Evolutionary conservation across 2,329 filamentous ascomycete species (phyloP).

Genomic region (Cryphonectria naterciae): DNA sequence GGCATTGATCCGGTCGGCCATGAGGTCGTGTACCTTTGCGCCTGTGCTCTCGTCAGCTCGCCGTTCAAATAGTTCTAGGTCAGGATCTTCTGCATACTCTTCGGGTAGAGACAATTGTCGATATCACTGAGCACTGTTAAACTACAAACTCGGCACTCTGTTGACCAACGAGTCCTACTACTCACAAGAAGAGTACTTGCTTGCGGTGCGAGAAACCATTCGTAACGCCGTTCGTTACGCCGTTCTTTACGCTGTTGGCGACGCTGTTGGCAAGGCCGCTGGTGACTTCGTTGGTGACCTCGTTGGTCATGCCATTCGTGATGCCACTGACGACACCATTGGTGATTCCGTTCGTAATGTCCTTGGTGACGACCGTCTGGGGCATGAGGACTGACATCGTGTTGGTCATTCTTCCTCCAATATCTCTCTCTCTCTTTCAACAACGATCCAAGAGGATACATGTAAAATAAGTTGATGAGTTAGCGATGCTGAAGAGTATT

Average conservation of each 20-base stretch:
- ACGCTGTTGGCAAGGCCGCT: constrained; percentile 1
- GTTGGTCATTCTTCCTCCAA: background rate
- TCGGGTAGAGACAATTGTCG: constrained; percentile 95
- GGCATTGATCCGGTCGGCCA: constrained; percentile 78
- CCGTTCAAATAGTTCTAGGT: background rate
- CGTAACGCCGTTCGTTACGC: constrained; percentile 10
- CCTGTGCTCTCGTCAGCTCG: constrained; percentile 47
- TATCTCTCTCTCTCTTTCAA: background rate
- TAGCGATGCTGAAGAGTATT: background rate
- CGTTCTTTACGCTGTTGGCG: background rate
- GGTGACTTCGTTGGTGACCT: background rate
- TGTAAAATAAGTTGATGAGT: background rate
- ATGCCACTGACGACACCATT: constrained; percentile 6
- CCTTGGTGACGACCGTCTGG: constrained; percentile 15
- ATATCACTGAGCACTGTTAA: constrained; percentile 76
- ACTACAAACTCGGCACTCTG: background rate
- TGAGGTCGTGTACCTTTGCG: constrained; percentile 82
- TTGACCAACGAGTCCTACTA: background rate
- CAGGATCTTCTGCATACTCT: constrained; percentile 59
- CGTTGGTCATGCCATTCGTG: constrained; percentile 12
- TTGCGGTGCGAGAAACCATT: constrained; percentile 29
- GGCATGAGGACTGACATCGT: background rate
- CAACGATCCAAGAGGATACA: too few species aligned
- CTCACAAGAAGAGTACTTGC: constrained; percentile 51
- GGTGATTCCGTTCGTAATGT: background rate